Evolutionary conservation across 495 filamentous ascomycete species (phyloP), one percentile per base, ranked within the genome.

Genomic region (Parmelia sp.): DNA sequence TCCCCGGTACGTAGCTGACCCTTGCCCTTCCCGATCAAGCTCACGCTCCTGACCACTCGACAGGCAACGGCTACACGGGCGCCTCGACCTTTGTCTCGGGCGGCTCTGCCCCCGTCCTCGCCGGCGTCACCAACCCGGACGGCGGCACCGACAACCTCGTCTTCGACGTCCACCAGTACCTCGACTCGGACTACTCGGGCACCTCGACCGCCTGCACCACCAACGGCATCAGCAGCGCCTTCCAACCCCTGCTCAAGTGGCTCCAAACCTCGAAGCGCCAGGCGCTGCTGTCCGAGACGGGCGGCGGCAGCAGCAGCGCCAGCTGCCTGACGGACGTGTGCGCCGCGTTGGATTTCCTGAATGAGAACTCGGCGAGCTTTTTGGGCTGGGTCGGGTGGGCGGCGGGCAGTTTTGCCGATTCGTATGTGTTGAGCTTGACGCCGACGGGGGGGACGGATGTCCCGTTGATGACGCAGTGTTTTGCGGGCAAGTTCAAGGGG

Each of bases 81-180:
- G 81, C 82, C 10, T 77, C 70, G 35, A 70, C 70, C 6, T 77
- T 83, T 44, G 70, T 80, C 23, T 68, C 70, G 8, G 74, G 70
- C 61, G 82, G 81, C n/a, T 79, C 77, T 42, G 80, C 71, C 3
- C 75, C 74, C 3, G 78, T 77, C n/a, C 73, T 88, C 10, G 57
- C 70, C n/a, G 74, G 56, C 10, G 76, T 88, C 51, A 82, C 71
- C 37, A 86, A 88, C 68, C 80, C 76, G 7, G 82, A 84, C 67
- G 81, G 79, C 25, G 72, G 66, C 55, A 82, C 76, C 10, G 75
- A 75, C 51, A 80, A 82, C 67, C 74, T 87, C 25, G 72, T 85
- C 62, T 79, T 86, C 56, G 84, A 86, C 65, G 74, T 83, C 4
- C 80, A 82, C 68, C 72, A 80, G 61, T 87, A 86, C 69, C 77